A percentile compares a stretch with the other conserved stretches of the same genome.
Conservation (phyloP, 2,329 filamentous ascomycete species). For the Fusarium irregulare region DNA sequence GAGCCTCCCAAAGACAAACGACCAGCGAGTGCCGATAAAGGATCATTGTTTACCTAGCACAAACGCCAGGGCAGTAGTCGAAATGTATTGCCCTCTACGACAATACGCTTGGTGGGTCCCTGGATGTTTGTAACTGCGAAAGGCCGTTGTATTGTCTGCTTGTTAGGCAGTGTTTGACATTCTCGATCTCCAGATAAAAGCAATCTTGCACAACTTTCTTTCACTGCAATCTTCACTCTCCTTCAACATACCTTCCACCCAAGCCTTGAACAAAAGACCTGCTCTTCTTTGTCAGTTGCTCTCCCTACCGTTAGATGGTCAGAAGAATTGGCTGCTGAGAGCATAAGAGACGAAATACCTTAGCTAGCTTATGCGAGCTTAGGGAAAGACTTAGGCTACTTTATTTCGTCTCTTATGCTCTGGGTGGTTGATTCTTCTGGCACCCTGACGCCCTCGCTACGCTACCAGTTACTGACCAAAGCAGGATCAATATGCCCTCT, state of each 20-base stretch:
- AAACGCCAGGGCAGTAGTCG: fast-evolving
- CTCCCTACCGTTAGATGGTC: no score
- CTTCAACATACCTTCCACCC: neutral
- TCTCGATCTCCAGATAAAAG: neutral
- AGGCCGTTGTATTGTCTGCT: neutral
- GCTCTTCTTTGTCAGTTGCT: neutral
- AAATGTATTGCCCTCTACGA: neutral
- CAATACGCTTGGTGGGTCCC: neutral
- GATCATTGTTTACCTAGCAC: neutral
- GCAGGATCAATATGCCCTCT: neutral
- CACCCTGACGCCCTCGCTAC: neutral
- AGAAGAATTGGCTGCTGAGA: no score
- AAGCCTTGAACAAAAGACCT: neutral
- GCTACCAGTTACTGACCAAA: neutral
- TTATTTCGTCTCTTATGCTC: neutral
- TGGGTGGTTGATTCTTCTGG: fast-evolving
- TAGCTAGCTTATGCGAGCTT: no score
- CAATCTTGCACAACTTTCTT: neutral
- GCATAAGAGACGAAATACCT: no score
- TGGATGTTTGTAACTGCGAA: neutral
- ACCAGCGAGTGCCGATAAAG: neutral
- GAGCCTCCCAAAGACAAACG: fast-evolving
- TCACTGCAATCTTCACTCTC: neutral
- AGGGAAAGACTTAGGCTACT: no score
- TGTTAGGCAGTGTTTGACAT: neutral